Base-by-base conservation (phyloP, 371 early-diverging fungal species). In the Capillidium rhysosporum region DNA sequence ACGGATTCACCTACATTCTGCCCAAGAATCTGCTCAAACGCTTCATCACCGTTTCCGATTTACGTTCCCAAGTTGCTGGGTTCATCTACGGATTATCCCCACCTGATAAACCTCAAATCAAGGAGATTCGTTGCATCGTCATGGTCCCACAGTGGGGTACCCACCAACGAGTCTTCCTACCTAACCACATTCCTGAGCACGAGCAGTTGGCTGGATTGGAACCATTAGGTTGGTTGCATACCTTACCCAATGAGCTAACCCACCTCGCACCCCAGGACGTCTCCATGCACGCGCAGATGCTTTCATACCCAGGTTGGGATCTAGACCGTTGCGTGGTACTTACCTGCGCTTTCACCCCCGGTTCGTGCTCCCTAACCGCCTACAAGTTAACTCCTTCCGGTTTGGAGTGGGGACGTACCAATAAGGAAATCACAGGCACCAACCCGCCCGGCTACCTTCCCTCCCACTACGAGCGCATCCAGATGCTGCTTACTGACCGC, bases 81-180 rank as follows among this genome's bases (percentile, higher is more conserved):
- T 96, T 84, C 65, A 62, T 97, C 65, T 98, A 88, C 65, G 98
- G 98, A 63, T 79, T 86, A 26, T 83, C 86, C 46, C 92, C 95
- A 30, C 77, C 82, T 4, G 95, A 89, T 65, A 86, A 87, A 57
- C 83, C 88, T 29, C 84, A 91, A 52, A 92, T 96, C 46, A 93
- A 94, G 71, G 95, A 96, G 69, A 87, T 98, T 56, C 84, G 86
- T 29, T 80, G 83, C 46, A 80, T 95, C 26, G 97, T 89, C 16
- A 73, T 98, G 69, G 93, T 95, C 25, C 98, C 98, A 40, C 97
- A 98, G 68, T 89, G 88, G 86, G 93, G 92, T 47, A 92, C 96
- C 2, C 90, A 91, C 65, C 77, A 86, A 72, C 77, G 82, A 16
- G 91, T 98, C 28, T 82, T 92, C 57, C 62, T 98, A 55, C 95